Evolutionary conservation across 352 stramenopile species (phyloP), one percentile per base, ranked within the genome.

Genomic region (Phytophthora quininea): DNA sequence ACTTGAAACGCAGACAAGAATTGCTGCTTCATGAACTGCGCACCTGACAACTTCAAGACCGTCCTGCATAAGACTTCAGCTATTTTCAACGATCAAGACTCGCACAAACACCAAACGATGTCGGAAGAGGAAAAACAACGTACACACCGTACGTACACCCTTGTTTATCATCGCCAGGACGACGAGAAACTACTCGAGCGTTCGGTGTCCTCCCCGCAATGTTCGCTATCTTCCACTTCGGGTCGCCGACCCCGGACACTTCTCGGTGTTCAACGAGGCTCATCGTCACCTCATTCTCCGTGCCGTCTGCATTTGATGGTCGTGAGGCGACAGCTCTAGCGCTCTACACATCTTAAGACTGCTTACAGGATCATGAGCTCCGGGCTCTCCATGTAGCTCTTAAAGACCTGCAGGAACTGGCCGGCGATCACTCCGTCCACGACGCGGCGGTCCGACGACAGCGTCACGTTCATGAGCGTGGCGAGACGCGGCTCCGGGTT

Each of bases 391-490:
- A 99, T 98, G 82, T 99, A 99, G 51, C 92, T 81, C 75, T 98
- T 97, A 72, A 99, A 98, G 19, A 83, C 82, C 67, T 98, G 89
- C 64, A 99, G 74, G 84, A 99, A 99, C 67, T 99, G 88, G 27
- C 91, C 89, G 2, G 96, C 96, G 53, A 98, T 93, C 29, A 98
- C 90, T 71, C 99, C 97, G 82, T 99, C 97, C 29, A 99, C 95
- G 35, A 99, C 97, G 33, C 97, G 94, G 67, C 97, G 86, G 85
- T 99, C 98, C 3, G 91, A 86, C 69, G 95, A 99, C 33, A 99
- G 82, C 79, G 96, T 97, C 42, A 98, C 97, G 59, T 97, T 98
- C 83, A 99, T 91, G 49, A 98, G 77, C 54, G 96, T 99, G 40
- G 86, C 88, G 27, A 98, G 71, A 38, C 79, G 75, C 52, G 97